Conservation (phyloP, 805 yeast genomes). For the Tetrapisispora fleetii region DNA sequence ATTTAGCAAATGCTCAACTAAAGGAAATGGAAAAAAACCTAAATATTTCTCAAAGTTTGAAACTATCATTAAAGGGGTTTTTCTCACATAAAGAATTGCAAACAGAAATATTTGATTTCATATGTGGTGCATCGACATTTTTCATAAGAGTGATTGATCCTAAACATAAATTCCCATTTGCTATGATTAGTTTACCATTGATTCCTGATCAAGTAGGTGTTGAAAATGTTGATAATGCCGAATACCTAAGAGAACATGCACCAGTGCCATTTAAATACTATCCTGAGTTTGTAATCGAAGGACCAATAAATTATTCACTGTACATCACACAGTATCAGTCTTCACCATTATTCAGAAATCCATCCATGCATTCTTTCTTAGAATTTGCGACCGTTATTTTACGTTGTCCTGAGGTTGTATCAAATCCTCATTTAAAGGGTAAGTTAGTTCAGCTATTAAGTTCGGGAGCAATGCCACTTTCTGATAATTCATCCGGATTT, state of each 20-base stretch:
- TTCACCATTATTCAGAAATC: slow-evolving; percentile 47
- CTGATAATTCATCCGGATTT: slow-evolving; percentile 58
- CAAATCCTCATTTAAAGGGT: slow-evolving; percentile 90
- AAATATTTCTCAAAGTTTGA: slow-evolving; percentile 33
- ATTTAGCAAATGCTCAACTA: slow-evolving; percentile 34
- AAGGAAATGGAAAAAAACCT: slow-evolving; percentile 40
- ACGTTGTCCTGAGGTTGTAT: slow-evolving; percentile 75
- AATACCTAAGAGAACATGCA: slow-evolving; percentile 50
- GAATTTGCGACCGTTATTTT: slow-evolving; percentile 66
- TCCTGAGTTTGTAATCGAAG: slow-evolving; percentile 83
- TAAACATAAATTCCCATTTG: slow-evolving; percentile 47
- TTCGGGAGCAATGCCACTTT: slow-evolving; percentile 54
- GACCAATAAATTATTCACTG: slow-evolving; percentile 61
- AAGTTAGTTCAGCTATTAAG: slow-evolving; percentile 72
- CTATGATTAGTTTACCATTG: slow-evolving; percentile 43
- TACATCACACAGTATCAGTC: slow-evolving; percentile 46
- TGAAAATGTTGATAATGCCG: slow-evolving; percentile 67
- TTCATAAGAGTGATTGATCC: slow-evolving; percentile 69
- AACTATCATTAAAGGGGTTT: slow-evolving; percentile 53
- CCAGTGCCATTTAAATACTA: slow-evolving; percentile 71
- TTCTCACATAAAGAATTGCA: slow-evolving; percentile 50
- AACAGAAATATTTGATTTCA: slow-evolving; percentile 61
- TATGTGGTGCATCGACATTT: slow-evolving; percentile 67
- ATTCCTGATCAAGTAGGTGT: slow-evolving; percentile 51
- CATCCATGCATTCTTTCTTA: slow-evolving; percentile 47